Evolutionary conservation across 2,329 filamentous ascomycete species (phyloP).

Genomic region (Hysterium pulicare): DNA sequence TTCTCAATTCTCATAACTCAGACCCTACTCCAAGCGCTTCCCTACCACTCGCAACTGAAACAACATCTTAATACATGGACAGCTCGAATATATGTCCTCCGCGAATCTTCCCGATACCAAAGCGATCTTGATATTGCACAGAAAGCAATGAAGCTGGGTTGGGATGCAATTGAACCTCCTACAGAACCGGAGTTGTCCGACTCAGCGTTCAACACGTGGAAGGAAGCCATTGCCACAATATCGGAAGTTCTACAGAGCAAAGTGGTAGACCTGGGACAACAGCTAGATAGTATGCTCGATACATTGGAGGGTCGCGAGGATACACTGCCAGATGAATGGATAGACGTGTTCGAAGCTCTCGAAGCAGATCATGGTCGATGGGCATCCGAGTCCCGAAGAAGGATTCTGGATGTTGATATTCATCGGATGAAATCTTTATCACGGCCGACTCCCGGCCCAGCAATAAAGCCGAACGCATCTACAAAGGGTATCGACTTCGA

Average conservation of each 20-base stretch:
- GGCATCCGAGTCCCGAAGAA: constrained; percentile 73
- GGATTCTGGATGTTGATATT: constrained; percentile 64
- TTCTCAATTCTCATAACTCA: constrained; percentile 87
- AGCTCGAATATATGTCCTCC: constrained; percentile 69
- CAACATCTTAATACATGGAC: constrained; percentile 75
- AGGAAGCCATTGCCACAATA: constrained; percentile 49
- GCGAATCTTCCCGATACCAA: constrained; percentile 68
- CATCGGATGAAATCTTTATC: constrained; percentile 20
- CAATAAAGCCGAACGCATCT: background rate
- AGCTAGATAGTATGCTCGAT: constrained; percentile 83
- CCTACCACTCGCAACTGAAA: constrained; percentile 71
- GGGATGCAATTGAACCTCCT: constrained; percentile 56
- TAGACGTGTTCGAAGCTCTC: constrained; percentile 77
- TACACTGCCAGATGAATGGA: constrained; percentile 80
- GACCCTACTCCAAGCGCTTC: constrained; percentile 84
- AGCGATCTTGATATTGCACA: constrained; percentile 62
- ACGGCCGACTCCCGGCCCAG: background rate
- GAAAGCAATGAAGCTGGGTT: constrained; percentile 62
- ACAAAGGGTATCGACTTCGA: no score
- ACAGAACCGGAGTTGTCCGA: constrained; percentile 25
- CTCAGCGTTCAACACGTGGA: constrained; percentile 29
- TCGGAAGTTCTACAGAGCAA: constrained; percentile 63
- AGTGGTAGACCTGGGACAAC: constrained; percentile 65
- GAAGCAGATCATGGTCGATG: constrained; percentile 78
- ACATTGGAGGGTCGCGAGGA: constrained; percentile 79